phyloP scores from a whole-genome alignment of 495 filamentous ascomycete genomes.

The Talaromyces ruber region DNA sequence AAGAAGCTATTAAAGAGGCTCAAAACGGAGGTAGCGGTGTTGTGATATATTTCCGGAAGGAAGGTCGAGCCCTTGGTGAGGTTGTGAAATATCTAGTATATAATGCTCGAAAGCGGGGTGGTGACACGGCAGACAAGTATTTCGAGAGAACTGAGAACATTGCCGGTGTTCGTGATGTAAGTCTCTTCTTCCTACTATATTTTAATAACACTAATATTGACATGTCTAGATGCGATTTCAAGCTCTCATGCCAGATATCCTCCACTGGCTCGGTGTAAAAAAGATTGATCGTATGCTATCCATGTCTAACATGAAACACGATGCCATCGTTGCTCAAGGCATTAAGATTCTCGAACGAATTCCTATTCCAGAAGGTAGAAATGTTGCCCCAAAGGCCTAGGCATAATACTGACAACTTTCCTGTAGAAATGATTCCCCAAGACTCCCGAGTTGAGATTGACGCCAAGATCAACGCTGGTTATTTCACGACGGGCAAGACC shows the following conservation, averaged over 20 bases:
- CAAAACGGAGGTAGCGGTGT: slow-evolving; percentile 92
- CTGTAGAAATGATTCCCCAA: slow-evolving; percentile 71
- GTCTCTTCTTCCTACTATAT: neutral
- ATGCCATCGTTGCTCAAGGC: slow-evolving; percentile 92
- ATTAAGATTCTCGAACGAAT: slow-evolving; percentile 91
- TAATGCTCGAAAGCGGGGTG: slow-evolving; percentile 77
- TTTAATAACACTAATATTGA: neutral
- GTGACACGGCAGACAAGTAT: slow-evolving; percentile 90
- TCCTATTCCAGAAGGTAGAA: slow-evolving; percentile 73
- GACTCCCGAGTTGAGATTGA: slow-evolving; percentile 97
- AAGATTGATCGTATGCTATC: slow-evolving; percentile 98
- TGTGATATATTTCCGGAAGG: slow-evolving; percentile 98
- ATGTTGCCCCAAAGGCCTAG: too few relatives aligned
- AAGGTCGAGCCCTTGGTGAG: slow-evolving; percentile 91
- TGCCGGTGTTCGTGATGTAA: slow-evolving; percentile 74
- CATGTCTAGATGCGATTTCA: slow-evolving; percentile 81
- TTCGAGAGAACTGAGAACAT: slow-evolving; percentile 96
- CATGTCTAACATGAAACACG: slow-evolving; percentile 99
- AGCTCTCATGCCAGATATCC: slow-evolving; percentile 96
- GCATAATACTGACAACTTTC: neutral
- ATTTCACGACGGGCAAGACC: slow-evolving; percentile 87
- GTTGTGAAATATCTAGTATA: slow-evolving; percentile 97
- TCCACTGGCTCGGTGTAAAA: slow-evolving; percentile 97
- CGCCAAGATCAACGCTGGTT: slow-evolving; percentile 95
- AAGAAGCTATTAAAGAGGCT: slow-evolving; percentile 93